Base-by-base conservation (phyloP, 805 yeast genomes). In the Lipomyces sp. region DNA sequence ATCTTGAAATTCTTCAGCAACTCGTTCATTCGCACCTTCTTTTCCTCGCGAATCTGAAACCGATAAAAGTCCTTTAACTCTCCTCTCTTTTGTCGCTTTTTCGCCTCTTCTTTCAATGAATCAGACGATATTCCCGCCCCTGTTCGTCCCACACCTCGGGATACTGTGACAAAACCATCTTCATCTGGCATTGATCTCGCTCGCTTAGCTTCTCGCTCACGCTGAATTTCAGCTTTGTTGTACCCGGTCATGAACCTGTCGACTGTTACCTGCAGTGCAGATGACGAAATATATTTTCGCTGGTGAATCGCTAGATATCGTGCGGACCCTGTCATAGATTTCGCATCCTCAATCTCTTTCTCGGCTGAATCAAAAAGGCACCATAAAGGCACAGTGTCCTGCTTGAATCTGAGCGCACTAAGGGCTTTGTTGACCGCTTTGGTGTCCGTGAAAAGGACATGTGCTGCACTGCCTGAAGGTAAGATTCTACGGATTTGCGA, bases 51-150 rank as follows among this genome's bases (percentile, higher is more conserved):
- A 72, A 95, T 85, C 81, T 95, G 99, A 86, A 93, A 95, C 74
- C 97, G 84, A 82, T 95, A 95, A 82, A 95, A 95, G 79, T 96
- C 98, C 71, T 85, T 83, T 81, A 93, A 91, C 73, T 90, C 93
- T 75, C 87, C 87, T 77, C 85, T 89, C 62, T 81, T 79, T 66
- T 79, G 77, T 63, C 74, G 75, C 57, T 75, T 72, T 42, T 35
- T 32, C 53, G 66, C 77, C 58, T 83, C 84, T 48, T 86, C 87
- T 35, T 81, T 80, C 1, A 87, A 42, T 3, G 53, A 63, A 34
- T 64, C 70, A 7, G 61, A 51, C 29, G 70, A 57, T 10, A 42
- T 13, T 7, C 56, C 54, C 6, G 33, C 61, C 5, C 59, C 55
- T 2, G 64, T 61, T 4, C 62, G 51, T 30, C 65, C 66, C 1